Percentiles rank a stretch among this genome's conserved stretches.
Conservation (phyloP, 2,329 filamentous ascomycete species). For the Exophiala calicioides region DNA sequence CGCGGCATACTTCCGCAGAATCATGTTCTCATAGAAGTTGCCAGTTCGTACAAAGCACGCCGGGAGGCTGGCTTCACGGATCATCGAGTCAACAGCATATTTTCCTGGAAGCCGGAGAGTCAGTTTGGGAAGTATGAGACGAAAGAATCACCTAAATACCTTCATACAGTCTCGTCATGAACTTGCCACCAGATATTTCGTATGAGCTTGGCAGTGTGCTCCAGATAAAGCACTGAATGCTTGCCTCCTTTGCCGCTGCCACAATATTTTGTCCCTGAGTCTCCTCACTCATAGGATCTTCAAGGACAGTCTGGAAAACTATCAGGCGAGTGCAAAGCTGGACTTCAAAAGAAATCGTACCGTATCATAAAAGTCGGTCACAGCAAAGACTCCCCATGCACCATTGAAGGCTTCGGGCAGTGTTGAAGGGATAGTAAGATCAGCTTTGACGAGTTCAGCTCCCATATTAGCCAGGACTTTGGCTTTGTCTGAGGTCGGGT, state of each 20-base stretch:
- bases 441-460: slow-evolving; percentile 32
- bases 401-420: slow-evolving; percentile 13
- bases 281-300: slow-evolving; percentile 13
- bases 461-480: slow-evolving; percentile 28
- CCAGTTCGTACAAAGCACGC: slow-evolving; percentile 23
- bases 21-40: slow-evolving; percentile 24
- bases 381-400: slow-evolving; percentile 16
- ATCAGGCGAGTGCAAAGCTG: too few species aligned
- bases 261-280: slow-evolving; percentile 8
- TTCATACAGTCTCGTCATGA: slow-evolving; percentile 11
- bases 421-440: slow-evolving; percentile 24
- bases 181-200: slow-evolving; percentile 5
- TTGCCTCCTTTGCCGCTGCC: slow-evolving; percentile 1
- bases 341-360: neutral
- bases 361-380: slow-evolving; percentile 12
- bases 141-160: neutral
- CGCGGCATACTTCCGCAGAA: slow-evolving; percentile 7
- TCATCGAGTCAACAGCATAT: slow-evolving; percentile 24
- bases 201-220: slow-evolving; percentile 15
- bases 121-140: neutral
- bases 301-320: slow-evolving; percentile 6
- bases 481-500: slow-evolving; percentile 27
- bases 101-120: slow-evolving; percentile 17
- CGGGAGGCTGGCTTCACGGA: slow-evolving; percentile 21
- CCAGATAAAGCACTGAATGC: slow-evolving; percentile 11